A percentile compares a stretch with the other conserved stretches of the same genome.
phyloP scores from a whole-genome alignment of 371 early-diverging fungal genomes.

The Lichtheimia ramosa region DNA sequence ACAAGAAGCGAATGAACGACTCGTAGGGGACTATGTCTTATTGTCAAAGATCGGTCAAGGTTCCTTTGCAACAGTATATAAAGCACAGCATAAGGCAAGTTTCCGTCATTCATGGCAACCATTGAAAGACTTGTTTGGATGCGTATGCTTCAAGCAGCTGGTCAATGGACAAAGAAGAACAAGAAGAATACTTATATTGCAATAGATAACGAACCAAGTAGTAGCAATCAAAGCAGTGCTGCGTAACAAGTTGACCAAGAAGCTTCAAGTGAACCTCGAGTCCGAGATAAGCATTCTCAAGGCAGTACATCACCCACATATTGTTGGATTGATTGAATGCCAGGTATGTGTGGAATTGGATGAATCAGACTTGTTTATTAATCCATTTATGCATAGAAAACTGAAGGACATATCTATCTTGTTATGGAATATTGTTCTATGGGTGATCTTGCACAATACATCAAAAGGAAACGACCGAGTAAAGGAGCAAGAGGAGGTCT shows the following conservation, averaged over 20 bases:
- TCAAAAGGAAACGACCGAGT: constrained; percentile 66
- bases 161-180: too few relatives aligned
- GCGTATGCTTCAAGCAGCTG: too few relatives aligned
- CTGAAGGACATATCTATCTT: constrained; percentile 85
- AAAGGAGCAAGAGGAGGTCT: constrained; percentile 68
- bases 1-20: constrained; percentile 8
- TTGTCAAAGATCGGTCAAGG: constrained; percentile 86
- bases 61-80: constrained; percentile 94
- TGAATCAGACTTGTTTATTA: not conserved
- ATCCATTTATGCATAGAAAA: constrained; percentile 58
- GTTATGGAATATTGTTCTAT: constrained; percentile 94
- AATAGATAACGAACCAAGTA: constrained; percentile 13
- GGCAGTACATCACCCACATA: constrained; percentile 77
- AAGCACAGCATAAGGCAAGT: constrained; percentile 71
- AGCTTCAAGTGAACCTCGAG: constrained; percentile 88
- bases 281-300: constrained; percentile 91
- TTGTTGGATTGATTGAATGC: constrained; percentile 84
- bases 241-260: constrained; percentile 82
- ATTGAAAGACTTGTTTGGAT: too few relatives aligned
- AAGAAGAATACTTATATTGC: too few relatives aligned
- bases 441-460: constrained; percentile 90
- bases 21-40: constrained; percentile 69
- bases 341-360: constrained; percentile 42
- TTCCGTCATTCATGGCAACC: not conserved
- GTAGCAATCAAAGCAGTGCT: constrained; percentile 92